These are phyloP conservation scores for Leccinum laetum DNA, from an alignment of 1,284 basidiomycete genomes.

Conservation along the genomic window DNA sequence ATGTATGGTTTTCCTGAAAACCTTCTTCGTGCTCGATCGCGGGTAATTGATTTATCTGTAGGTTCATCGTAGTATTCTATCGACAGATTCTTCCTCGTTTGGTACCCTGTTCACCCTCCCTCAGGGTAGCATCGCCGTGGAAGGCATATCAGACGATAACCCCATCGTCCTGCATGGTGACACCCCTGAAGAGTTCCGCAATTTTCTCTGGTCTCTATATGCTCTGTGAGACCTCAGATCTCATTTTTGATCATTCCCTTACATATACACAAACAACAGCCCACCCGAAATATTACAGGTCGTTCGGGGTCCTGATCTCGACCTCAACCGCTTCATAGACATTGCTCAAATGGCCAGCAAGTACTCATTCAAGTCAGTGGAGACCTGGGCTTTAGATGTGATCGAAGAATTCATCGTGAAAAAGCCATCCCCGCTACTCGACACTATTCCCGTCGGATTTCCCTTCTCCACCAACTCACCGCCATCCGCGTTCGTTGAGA, in stretches of 20 bases:
- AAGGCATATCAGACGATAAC: constrained; percentile 61
- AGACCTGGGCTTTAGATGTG: constrained; percentile 66
- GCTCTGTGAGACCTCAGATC: constrained; percentile 49
- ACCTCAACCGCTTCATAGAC: constrained; percentile 57
- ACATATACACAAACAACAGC: constrained; percentile 33
- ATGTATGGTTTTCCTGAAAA: constrained; percentile 40
- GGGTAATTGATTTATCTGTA: constrained; percentile 26
- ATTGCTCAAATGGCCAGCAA: constrained; percentile 64
- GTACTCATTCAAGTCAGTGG: constrained; percentile 67
- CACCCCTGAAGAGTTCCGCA: constrained; percentile 57
- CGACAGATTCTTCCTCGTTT: constrained; percentile 63
- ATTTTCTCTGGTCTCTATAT: constrained; percentile 61
- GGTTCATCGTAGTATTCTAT: constrained; percentile 66
- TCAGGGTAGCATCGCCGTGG: constrained; percentile 44
- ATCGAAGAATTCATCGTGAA: constrained; percentile 62
- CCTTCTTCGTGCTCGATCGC: neutral
- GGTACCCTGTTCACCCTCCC: constrained; percentile 63
- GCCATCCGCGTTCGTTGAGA: constrained; percentile 30
- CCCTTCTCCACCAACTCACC: constrained; percentile 30
- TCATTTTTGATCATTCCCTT: constrained; percentile 14
- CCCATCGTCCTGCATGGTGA: constrained; percentile 63
- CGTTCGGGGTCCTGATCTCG: constrained; percentile 44
- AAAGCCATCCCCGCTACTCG: constrained; percentile 55
- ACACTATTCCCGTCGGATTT: constrained; percentile 36
- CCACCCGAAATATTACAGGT: constrained; percentile 52